Evolutionary conservation across 768 basidiomycete genomes (phyloP).

Genomic region (Tricholoma saponaceum): DNA sequence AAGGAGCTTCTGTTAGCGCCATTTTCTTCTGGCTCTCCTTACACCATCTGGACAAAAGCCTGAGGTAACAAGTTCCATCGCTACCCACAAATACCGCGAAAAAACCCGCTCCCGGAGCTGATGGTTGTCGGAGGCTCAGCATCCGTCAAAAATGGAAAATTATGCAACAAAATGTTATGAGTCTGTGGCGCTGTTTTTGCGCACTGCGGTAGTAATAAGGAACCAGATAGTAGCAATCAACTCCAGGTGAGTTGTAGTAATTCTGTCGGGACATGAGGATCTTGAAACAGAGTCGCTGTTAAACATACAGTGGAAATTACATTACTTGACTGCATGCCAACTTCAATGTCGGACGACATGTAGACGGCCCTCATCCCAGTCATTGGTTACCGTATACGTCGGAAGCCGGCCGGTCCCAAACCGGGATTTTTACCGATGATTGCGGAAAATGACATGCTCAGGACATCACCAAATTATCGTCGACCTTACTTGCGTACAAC

Average conservation of each 20-base stretch:
- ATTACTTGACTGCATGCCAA: not conserved
- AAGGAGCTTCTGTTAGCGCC: not conserved
- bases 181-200: slow-evolving; percentile 12
- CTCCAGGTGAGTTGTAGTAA: slow-evolving; percentile 1
- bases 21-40: not conserved
- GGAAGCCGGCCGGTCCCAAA: slow-evolving; percentile 30
- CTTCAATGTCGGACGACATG: slow-evolving; percentile 1
- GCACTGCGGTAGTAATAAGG: slow-evolving; percentile 14
- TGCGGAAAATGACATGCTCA: slow-evolving; percentile 38
- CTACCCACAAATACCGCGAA: not conserved
- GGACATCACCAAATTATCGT: slow-evolving; percentile 18
- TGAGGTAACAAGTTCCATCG: not conserved
- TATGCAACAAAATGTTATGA: slow-evolving; percentile 2
- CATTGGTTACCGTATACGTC: slow-evolving; percentile 24
- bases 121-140: slow-evolving; percentile 16
- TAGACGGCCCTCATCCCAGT: not conserved
- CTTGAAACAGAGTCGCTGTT: not conserved
- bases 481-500: slow-evolving; percentile 13
- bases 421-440: slow-evolving; percentile 34
- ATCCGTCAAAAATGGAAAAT: slow-evolving; percentile 25
- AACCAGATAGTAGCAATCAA: slow-evolving; percentile 4
- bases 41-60: not conserved
- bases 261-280: not conserved
- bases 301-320: too few relatives aligned
- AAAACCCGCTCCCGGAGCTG: not conserved